Evolutionary conservation across 2,329 filamentous ascomycete species (phyloP).

Genomic region (Pleomassaria siparia): DNA sequence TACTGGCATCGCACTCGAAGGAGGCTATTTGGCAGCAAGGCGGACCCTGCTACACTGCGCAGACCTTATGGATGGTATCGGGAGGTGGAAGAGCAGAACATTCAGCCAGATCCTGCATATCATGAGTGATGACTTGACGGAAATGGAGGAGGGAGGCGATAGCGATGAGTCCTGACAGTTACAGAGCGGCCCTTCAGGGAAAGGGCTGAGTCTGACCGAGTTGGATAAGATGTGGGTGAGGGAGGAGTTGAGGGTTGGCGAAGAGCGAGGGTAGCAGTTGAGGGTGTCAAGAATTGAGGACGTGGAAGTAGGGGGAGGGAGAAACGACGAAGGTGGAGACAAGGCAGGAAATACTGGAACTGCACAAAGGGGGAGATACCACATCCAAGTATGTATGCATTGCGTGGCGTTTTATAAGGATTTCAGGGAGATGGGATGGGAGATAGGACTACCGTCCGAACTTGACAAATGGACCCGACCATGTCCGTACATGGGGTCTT

Average conservation of each 20-base stretch:
- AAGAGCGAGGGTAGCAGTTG: too few relatives aligned
- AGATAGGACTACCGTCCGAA: not conserved
- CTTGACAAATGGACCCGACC: not conserved
- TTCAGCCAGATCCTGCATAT: slow-evolving; percentile 57
- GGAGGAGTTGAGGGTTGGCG: slow-evolving; percentile 18
- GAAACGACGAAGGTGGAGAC: slow-evolving; percentile 29
- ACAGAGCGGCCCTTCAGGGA: slow-evolving; percentile 21
- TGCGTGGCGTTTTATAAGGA: slow-evolving; percentile 1
- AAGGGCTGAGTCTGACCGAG: slow-evolving; percentile 22
- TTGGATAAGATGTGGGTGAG: slow-evolving; percentile 29
- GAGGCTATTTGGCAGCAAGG: slow-evolving; percentile 55
- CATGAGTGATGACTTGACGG: slow-evolving; percentile 55
- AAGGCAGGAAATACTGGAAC: not conserved
- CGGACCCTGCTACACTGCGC: slow-evolving; percentile 56
- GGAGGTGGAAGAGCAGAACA: slow-evolving; percentile 54
- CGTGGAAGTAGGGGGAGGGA: too few relatives aligned
- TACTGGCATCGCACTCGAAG: slow-evolving; percentile 50
- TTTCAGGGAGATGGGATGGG: not conserved
- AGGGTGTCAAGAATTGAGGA: too few relatives aligned
- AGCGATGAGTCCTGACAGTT: slow-evolving; percentile 33
- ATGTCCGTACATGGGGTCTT: too few relatives aligned
- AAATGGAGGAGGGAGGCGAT: slow-evolving; percentile 29
- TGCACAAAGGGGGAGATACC: not conserved
- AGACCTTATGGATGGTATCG: slow-evolving; percentile 55
- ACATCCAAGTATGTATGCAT: slow-evolving; percentile 2